phyloP scores from a whole-genome alignment of 2,329 filamentous ascomycete species.

The Spiromastix sp. region DNA sequence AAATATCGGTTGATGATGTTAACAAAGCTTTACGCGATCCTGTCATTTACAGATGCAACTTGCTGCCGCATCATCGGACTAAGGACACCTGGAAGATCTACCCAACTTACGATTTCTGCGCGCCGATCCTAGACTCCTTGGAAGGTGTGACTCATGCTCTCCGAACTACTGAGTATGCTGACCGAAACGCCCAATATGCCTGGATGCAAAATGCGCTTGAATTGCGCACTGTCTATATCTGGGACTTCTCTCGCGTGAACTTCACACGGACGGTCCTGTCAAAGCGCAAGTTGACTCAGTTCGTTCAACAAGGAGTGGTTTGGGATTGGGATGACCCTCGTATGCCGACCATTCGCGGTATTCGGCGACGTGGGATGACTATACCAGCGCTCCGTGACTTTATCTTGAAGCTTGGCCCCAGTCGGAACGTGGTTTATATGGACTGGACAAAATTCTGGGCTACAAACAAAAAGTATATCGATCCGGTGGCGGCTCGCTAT shows the following conservation, averaged over 20 bases:
- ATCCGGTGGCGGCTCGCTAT: slow-evolving; percentile 39
- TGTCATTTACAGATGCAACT: slow-evolving; percentile 93
- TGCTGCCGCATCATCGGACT: slow-evolving; percentile 51
- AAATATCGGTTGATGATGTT: slow-evolving; percentile 80
- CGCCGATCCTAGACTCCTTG: slow-evolving; percentile 51
- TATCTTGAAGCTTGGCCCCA: slow-evolving; percentile 31
- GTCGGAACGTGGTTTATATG: slow-evolving; percentile 30
- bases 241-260: slow-evolving; percentile 45
- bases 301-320: slow-evolving; percentile 38
- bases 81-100: slow-evolving; percentile 57
- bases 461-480: slow-evolving; percentile 64
- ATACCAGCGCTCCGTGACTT: slow-evolving; percentile 25
- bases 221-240: slow-evolving; percentile 37
- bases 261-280: slow-evolving; percentile 41
- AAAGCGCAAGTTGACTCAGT: slow-evolving; percentile 42
- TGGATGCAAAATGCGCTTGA: slow-evolving; percentile 41
- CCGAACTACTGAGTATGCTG: slow-evolving; percentile 51
- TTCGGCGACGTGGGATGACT: slow-evolving; percentile 30
- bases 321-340: slow-evolving; percentile 44
- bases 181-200: slow-evolving; percentile 42
- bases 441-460: slow-evolving; percentile 33
- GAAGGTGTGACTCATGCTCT: slow-evolving; percentile 57
- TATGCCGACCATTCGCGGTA: slow-evolving; percentile 42
- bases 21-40: slow-evolving; percentile 96
- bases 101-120: slow-evolving; percentile 57